Evolutionary conservation across 2,329 filamentous ascomycete species (phyloP), one percentile per base, ranked within the genome.

Genomic region (Fusarium sp.): DNA sequence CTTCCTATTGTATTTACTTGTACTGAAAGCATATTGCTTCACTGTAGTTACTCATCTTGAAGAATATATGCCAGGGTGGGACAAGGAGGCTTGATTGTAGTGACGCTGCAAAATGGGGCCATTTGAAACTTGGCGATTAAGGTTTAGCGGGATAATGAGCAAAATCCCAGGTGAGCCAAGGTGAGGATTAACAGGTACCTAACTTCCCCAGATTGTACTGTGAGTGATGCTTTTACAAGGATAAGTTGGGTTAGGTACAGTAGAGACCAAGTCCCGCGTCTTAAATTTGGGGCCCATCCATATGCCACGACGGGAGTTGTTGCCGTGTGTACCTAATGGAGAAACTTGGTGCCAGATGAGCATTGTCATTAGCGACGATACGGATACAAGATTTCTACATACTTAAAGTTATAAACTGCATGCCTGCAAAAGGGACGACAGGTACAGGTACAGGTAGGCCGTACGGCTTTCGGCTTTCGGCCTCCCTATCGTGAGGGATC

Each of bases 381-480:
- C 28, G 28, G 28, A 31, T 31, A 31, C 28, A 31, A 11, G 28
- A 31, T 31, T 31, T 31, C 28, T 31, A 31, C 9, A 31, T 31
- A 11, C 28, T 31, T 31, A 31, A 31, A 31, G 28, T 31, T 31
- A 12, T 31, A 31, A 31, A 31, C 28, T 31, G 28, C 28, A 31
- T 31, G 28, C 28, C 28, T 31, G 28, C 28, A 31, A 31, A 31
- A 31, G 28, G 28, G 28, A 31, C 28, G 28, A 31, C 28, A 31
- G 28, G 12, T 33, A 26, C 35, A 38, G 35, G 24, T 28, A 22
- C 14, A 28, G 26, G 26, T 22, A 22, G 24, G 33, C n/a, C 17
- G 31, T 18, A 42, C 61, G 52, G 63, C 33, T 69, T 80, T 82
- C 85, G 85, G 85, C 79, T 84, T 79, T 82, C 85, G 85, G 85